These are phyloP conservation scores for Mesembryanthemum crystallinum DNA, from an alignment of 148 eudicot genomes.

Conservation along the genomic window DNA sequence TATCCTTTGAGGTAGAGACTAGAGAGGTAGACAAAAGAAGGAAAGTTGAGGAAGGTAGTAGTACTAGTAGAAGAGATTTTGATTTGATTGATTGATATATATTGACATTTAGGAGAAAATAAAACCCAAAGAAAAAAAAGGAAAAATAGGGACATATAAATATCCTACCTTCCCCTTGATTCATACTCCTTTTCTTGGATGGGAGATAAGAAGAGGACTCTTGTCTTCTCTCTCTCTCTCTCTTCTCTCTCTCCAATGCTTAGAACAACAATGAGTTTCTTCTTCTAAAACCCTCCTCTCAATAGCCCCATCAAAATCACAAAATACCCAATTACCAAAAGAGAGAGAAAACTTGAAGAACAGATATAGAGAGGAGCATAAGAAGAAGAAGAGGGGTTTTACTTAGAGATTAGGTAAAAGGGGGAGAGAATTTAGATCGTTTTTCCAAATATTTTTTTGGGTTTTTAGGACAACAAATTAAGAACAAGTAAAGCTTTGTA, in stretches of 20 bases:
- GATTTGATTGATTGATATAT: too few species aligned
- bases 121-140: neutral
- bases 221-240: slow-evolving; percentile 3
- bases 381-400: neutral
- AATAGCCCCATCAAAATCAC: neutral
- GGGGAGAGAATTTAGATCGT: neutral
- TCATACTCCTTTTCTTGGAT: slow-evolving; percentile 27
- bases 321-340: neutral
- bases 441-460: slow-evolving; percentile 19
- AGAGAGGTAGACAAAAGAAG: too few species aligned
- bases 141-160: slow-evolving; percentile 25
- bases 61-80: too few species aligned
- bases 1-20: too few species aligned
- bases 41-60: too few species aligned
- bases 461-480: neutral
- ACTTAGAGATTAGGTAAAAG: neutral
- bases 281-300: slow-evolving; percentile 40
- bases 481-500: slow-evolving; percentile 1
- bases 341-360: too few species aligned
- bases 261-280: slow-evolving; percentile 17
- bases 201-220: slow-evolving; percentile 35
- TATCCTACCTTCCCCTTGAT: slow-evolving; percentile 9
- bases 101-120: neutral
- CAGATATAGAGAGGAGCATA: neutral
- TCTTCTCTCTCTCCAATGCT: slow-evolving; percentile 3